Base-by-base conservation (phyloP, 257 asterid genomes). In the Mentha longifolia region DNA sequence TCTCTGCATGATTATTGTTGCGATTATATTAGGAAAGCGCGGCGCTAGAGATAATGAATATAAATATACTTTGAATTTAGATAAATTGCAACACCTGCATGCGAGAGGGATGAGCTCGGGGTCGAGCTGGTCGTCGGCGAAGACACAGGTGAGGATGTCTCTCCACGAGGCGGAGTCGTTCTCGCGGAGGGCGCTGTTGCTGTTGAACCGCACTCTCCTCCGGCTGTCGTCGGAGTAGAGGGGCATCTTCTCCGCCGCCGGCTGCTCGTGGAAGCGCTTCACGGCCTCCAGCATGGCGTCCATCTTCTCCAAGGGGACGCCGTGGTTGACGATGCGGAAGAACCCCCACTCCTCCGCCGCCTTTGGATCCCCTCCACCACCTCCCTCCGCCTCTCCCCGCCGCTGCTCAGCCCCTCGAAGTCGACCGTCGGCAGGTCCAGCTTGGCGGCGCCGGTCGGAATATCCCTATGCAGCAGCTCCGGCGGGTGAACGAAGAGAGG, bases 311-410 rank as follows among this genome's bases (percentile, higher is more conserved):
- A 68, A 16, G 14, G 86, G 79, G 28, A 82, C 35, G 9, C 79
- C 74, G 11, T 78, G 86, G 71, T 79, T 79, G 46, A 82, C 77
- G 49, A 78, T 56, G 16, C 65, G 33, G 61, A 82, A 82, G 45
- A 82, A 78, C 0, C 86, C 86, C 86, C 86, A 82, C 5, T 42
- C 70, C 0, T 16, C 47, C 0, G 77, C 76, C 4, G 84, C 86
- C 51, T 22, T 51, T 73, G 31, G 7, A 81, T 78, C 42, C 19
- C 56, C 64, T 78, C 75, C 37, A 72, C 79, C 33, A 81, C 71
- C 17, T 71, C 81, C 42, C 1, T 33, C 16, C 1, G 81, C 47
- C 54, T 20, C 3, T 30, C 22, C 0, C 63, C 58, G 1, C 55
- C 15, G 22, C 12, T 9, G 22, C 19, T 22, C 13, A 50, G n/a